phyloP scores from a whole-genome alignment of 345 rosid genomes.

The Eucalyptus caleyi region DNA sequence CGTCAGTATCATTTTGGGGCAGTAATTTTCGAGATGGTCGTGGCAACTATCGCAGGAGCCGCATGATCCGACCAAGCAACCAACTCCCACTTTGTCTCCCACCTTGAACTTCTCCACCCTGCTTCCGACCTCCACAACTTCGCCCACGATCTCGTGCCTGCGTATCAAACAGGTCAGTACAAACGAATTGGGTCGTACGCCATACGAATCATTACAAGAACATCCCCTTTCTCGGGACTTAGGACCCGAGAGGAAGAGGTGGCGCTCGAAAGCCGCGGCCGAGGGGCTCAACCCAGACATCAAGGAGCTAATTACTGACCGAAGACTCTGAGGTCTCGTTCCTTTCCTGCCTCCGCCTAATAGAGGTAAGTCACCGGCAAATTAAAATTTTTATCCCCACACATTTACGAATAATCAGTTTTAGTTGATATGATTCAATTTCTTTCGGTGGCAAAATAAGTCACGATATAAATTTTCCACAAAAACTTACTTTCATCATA shows the following conservation, averaged over 20 bases:
- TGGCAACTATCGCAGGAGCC: slow-evolving; percentile 35
- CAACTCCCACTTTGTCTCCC: slow-evolving; percentile 42
- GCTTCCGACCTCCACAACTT: slow-evolving; percentile 42
- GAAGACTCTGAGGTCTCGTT: neutral
- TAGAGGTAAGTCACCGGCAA: neutral
- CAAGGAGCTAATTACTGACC: neutral
- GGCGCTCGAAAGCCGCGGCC: neutral
- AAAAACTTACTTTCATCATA: neutral
- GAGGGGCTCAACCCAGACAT: neutral
- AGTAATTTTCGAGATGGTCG: slow-evolving; percentile 37
- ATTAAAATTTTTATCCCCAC: no score
- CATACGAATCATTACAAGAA: neutral
- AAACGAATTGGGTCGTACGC: no score
- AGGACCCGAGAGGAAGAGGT: neutral
- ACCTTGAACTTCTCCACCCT: slow-evolving; percentile 25
- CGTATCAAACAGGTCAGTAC: neutral
- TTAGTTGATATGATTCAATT: no score
- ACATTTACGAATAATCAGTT: no score
- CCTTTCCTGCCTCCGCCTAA: neutral
- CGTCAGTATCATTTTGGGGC: slow-evolving; percentile 19
- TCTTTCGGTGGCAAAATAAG: neutral
- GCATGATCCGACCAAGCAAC: slow-evolving; percentile 45
- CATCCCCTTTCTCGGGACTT: neutral
- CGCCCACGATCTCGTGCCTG: slow-evolving; percentile 63
- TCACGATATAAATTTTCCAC: neutral